Evolutionary conservation across 495 filamentous ascomycete species (phyloP).

Genomic region (Podospora australis): DNA sequence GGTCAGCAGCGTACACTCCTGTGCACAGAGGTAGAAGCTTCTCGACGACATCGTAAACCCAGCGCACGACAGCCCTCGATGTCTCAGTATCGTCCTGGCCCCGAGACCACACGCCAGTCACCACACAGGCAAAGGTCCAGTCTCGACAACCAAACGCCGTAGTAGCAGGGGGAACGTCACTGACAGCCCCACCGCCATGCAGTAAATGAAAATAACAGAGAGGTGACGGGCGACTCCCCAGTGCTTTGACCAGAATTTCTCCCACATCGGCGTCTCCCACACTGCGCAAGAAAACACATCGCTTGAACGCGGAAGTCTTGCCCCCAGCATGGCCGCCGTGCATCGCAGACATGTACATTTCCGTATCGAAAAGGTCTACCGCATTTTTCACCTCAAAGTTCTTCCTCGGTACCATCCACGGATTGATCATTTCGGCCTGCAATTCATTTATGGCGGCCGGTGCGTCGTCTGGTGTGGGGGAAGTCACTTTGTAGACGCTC

Average conservation of each 20-base stretch:
- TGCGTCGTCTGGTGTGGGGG: slow-evolving; percentile 14
- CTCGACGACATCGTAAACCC: slow-evolving; percentile 51
- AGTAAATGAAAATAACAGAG: slow-evolving; percentile 59
- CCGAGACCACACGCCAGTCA: slow-evolving; percentile 58
- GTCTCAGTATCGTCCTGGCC: slow-evolving; percentile 47
- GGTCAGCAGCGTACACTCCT: slow-evolving; percentile 55
- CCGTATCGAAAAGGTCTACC: slow-evolving; percentile 49
- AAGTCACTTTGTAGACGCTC: slow-evolving; percentile 44
- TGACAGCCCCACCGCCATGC: slow-evolving; percentile 51
- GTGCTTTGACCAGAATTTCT: slow-evolving; percentile 36
- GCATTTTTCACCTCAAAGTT: slow-evolving; percentile 37
- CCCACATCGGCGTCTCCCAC: slow-evolving; percentile 39
- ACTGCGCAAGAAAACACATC: slow-evolving; percentile 54
- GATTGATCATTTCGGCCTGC: slow-evolving; percentile 8
- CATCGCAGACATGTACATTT: slow-evolving; percentile 58
- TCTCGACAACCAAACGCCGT: slow-evolving; percentile 59
- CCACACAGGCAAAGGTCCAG: slow-evolving; percentile 58
- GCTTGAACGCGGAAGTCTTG: slow-evolving; percentile 60
- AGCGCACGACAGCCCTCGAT: slow-evolving; percentile 38
- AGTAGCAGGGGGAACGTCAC: slow-evolving; percentile 39
- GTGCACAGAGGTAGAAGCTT: slow-evolving; percentile 45
- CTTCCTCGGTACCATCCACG: slow-evolving; percentile 35
- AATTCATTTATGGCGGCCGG: not conserved
- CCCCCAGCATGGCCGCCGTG: slow-evolving; percentile 52
- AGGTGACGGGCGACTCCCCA: slow-evolving; percentile 47